These are phyloP conservation scores for Fraxinus angustifolia DNA, from an alignment of 305 asterid species.

Conservation along the genomic window DNA sequence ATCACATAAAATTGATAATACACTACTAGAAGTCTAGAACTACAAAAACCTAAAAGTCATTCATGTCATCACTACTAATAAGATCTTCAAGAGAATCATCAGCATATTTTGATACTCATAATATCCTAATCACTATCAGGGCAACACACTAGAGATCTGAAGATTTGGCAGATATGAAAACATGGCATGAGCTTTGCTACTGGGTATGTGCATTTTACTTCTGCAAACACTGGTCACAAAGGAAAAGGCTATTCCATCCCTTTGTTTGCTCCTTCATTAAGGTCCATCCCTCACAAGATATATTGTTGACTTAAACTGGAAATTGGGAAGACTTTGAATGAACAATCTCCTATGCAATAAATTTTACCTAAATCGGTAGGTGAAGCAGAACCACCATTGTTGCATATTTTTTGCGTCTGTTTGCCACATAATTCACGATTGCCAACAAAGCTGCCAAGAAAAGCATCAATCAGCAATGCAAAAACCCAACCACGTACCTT, in stretches of 20 bases:
- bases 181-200: background rate
- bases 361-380: conserved; percentile 52
- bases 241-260: background rate
- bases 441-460: conserved; percentile 71
- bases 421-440: conserved; percentile 87
- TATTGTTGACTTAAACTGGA: conserved; percentile 7
- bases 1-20: background rate
- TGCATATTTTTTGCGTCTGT: conserved; percentile 59
- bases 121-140: background rate
- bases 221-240: background rate
- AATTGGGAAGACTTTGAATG: background rate
- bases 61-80: background rate
- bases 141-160: background rate
- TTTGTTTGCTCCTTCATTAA: background rate
- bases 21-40: background rate
- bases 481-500: background rate
- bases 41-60: background rate
- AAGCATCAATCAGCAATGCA: conserved; percentile 24
- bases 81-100: background rate
- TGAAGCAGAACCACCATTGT: conserved; percentile 50
- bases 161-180: background rate
- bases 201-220: background rate
- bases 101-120: background rate
- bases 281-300: background rate
- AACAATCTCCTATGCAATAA: conserved; percentile 12